A percentile compares a stretch with the other conserved stretches of the same genome.
phyloP scores from a whole-genome alignment of 2,329 filamentous ascomycete species.

The Malbranchea zuffiana region DNA sequence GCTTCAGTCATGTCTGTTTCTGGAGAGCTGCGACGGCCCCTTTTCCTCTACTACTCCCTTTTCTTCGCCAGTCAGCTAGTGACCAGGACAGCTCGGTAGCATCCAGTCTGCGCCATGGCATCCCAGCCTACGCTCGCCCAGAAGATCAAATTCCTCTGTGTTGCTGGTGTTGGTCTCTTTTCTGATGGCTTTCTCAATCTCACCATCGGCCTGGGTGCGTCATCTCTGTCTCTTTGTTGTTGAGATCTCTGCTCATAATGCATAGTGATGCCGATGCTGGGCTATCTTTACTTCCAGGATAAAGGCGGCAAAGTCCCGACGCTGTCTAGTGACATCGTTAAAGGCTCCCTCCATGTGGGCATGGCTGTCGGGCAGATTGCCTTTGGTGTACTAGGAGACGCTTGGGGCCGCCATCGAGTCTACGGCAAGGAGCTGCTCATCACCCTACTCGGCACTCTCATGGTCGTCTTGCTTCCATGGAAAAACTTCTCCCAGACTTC shows the following conservation, averaged over 20 bases:
- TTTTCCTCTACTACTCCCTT: no score
- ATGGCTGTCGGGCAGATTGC: constrained; percentile 3
- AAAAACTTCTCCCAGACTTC: neutral
- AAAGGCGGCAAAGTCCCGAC: constrained; percentile 1
- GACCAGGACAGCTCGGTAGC: no score
- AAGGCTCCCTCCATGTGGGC: neutral
- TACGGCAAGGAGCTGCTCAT: constrained; percentile 5
- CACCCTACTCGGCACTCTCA: neutral
- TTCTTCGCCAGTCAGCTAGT: no score
- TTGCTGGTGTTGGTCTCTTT: constrained; percentile 5
- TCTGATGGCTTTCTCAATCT: constrained; percentile 3
- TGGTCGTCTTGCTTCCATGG: neutral
- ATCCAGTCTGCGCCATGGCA: no score
- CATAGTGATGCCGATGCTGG: constrained; percentile 6
- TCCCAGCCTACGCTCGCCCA: no score
- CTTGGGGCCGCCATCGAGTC: constrained; percentile 1
- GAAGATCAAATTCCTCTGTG: no score
- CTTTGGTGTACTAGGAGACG: constrained; percentile 4
- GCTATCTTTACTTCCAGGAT: constrained; percentile 1
- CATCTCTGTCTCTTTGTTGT: neutral
- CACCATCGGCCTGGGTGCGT: neutral
- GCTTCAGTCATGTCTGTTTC: no score
- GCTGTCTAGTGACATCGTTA: neutral
- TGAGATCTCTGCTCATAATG: no score
- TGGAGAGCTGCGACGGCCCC: no score